A percentile compares a stretch with the other conserved stretches of the same genome.
Evolutionary conservation across 352 stramenopile species (phyloP).

Genomic region (Lagenidium giganteum): DNA sequence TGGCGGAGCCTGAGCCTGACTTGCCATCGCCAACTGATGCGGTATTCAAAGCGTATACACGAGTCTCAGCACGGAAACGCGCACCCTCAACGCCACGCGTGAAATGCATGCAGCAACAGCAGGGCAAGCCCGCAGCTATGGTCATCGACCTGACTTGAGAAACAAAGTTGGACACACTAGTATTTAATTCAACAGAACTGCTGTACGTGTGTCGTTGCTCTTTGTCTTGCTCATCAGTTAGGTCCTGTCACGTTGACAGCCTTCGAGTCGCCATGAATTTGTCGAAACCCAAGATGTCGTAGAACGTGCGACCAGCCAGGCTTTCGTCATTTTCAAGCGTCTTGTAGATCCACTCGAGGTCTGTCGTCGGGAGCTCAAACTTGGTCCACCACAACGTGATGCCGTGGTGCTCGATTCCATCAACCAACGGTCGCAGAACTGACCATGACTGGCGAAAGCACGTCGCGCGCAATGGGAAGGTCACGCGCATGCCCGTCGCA

Average conservation of each 20-base stretch:
- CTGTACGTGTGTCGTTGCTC: neutral
- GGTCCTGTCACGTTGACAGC: too few relatives aligned
- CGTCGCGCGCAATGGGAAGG: slow-evolving; percentile 60
- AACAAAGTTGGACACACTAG: too few relatives aligned
- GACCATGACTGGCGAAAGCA: slow-evolving; percentile 52
- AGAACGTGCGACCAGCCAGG: slow-evolving; percentile 42
- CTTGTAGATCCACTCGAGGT: slow-evolving; percentile 58
- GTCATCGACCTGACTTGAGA: slow-evolving; percentile 1
- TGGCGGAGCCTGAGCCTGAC: slow-evolving; percentile 3
- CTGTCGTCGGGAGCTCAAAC: slow-evolving; percentile 35
- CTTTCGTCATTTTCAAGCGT: slow-evolving; percentile 31
- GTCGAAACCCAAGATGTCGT: slow-evolving; percentile 69
- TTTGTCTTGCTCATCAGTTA: neutral
- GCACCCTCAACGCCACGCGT: too few relatives aligned
- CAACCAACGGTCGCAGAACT: slow-evolving; percentile 35
- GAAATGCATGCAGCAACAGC: too few relatives aligned
- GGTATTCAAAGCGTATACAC: too few relatives aligned
- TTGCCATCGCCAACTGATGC: too few relatives aligned
- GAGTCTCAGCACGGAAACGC: too few relatives aligned
- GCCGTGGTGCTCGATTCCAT: slow-evolving; percentile 26
- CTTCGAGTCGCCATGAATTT: slow-evolving; percentile 30
- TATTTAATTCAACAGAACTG: too few relatives aligned
- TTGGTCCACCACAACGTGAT: slow-evolving; percentile 73
- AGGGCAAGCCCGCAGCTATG: too few relatives aligned
- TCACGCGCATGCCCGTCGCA: slow-evolving; percentile 41